Evolutionary conservation across 495 filamentous ascomycete genomes (phyloP).

Genomic region (Massariosphaeria phaeospora): DNA sequence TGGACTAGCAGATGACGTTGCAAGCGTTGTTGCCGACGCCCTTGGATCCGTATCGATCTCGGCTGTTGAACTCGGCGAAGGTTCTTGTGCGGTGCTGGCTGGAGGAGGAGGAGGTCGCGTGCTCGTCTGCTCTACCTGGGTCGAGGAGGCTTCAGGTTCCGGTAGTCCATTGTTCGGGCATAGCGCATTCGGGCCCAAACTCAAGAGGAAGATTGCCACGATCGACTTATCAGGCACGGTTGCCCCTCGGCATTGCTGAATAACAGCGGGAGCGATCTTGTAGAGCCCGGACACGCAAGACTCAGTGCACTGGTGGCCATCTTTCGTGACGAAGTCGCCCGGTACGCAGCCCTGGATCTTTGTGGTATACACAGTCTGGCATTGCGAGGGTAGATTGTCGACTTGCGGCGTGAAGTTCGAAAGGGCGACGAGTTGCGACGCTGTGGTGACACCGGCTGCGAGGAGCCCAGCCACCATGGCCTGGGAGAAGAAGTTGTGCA

Average conservation of each 20-base stretch:
- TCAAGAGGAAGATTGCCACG: constrained; percentile 25
- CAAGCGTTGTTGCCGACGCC: neutral
- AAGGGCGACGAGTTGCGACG: constrained; percentile 17
- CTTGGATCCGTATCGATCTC: neutral
- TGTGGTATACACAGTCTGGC: constrained; percentile 24
- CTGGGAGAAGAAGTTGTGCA: neutral
- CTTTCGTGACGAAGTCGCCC: constrained; percentile 18
- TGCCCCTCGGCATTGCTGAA: constrained; percentile 1
- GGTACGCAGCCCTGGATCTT: constrained; percentile 13
- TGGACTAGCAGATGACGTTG: neutral
- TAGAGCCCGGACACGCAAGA: constrained; percentile 23
- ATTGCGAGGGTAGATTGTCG: constrained; percentile 20
- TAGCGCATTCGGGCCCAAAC: constrained; percentile 20
- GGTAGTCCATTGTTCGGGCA: constrained; percentile 16
- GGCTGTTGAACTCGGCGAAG: neutral
- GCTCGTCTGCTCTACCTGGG: neutral
- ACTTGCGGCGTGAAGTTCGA: constrained; percentile 30
- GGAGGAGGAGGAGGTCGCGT: neutral
- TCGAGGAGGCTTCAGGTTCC: neutral
- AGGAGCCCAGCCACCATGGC: constrained; percentile 12
- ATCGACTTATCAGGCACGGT: constrained; percentile 25
- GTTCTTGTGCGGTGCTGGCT: neutral
- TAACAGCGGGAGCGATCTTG: constrained; percentile 7
- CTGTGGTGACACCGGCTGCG: neutral
- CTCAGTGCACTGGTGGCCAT: constrained; percentile 9